Percentiles rank a stretch among this genome's conserved stretches.
Conservation (phyloP, 1,284 basidiomycete genomes). For the Prillingera fragicola region DNA sequence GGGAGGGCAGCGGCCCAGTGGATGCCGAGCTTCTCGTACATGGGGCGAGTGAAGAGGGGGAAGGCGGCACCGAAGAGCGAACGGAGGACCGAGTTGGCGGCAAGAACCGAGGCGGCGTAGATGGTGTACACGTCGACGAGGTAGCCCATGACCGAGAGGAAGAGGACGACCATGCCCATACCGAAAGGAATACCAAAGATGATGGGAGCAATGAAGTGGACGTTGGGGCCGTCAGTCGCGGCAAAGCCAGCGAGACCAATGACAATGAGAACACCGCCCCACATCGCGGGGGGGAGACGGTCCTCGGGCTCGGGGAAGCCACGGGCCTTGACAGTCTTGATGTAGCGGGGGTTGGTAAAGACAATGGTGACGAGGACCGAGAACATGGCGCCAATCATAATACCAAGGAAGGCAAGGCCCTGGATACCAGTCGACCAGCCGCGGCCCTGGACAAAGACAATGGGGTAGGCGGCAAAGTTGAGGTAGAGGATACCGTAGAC, state of each 20-base stretch:
- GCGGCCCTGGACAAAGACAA: constrained; percentile 59
- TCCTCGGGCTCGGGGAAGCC: constrained; percentile 57
- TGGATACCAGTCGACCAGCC: constrained; percentile 59
- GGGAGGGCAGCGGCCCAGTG: constrained; percentile 64
- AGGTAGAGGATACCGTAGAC: constrained; percentile 48
- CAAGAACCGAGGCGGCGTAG: constrained; percentile 57
- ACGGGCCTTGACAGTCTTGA: constrained; percentile 53
- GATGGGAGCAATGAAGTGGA: constrained; percentile 55
- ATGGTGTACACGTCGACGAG: constrained; percentile 59
- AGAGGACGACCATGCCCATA: constrained; percentile 59
- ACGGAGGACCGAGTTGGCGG: constrained; percentile 64
- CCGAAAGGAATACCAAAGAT: constrained; percentile 61
- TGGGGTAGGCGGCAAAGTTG: constrained; percentile 50
- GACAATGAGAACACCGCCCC: constrained; percentile 41
- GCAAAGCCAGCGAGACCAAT: constrained; percentile 48
- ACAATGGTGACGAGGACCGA: constrained; percentile 56
- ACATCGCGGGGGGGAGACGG: constrained; percentile 54
- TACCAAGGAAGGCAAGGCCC: constrained; percentile 63
- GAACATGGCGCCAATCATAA: constrained; percentile 58
- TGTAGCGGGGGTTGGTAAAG: constrained; percentile 55
- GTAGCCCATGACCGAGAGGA: constrained; percentile 58
- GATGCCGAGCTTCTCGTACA: constrained; percentile 55
- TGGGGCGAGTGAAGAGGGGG: constrained; percentile 54
- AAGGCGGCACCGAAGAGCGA: constrained; percentile 62
- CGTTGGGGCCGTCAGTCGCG: constrained; percentile 39